Conservation (phyloP, 352 stramenopile species). For the Globisporangium nodosum region DNA sequence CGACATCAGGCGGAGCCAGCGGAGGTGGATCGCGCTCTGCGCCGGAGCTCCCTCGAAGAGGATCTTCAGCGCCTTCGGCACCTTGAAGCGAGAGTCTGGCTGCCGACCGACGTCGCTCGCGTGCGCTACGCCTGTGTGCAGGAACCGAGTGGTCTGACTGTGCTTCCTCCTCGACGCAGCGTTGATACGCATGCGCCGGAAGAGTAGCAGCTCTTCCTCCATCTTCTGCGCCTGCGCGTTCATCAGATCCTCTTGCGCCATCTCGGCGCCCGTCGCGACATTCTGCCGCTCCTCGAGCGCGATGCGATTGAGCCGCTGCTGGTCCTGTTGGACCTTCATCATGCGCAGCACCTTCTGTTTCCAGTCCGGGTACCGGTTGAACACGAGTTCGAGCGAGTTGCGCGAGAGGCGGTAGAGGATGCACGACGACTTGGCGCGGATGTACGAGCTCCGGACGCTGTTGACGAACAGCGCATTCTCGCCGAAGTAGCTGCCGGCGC, state of each 20-base stretch:
- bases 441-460: constrained; percentile 44
- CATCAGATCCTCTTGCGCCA: constrained; percentile 26
- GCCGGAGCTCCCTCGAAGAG: constrained; percentile 26
- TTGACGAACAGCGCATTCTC: constrained; percentile 68
- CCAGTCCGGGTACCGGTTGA: constrained; percentile 64
- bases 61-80: constrained; percentile 17
- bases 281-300: constrained; percentile 35
- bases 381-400: constrained; percentile 60
- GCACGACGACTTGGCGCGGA: constrained; percentile 54
- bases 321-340: constrained; percentile 48
- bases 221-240: constrained; percentile 26
- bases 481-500: constrained; percentile 51
- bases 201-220: constrained; percentile 31
- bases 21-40: constrained; percentile 38
- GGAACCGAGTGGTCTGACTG: constrained; percentile 10
- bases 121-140: constrained; percentile 11
- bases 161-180: constrained; percentile 11
- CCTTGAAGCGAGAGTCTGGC: neutral
- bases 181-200: constrained; percentile 25
- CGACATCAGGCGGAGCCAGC: constrained; percentile 30
- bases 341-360: constrained; percentile 67
- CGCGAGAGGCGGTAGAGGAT: constrained; percentile 69
- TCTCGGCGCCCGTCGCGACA: constrained; percentile 22
- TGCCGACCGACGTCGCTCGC: neutral
- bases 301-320: constrained; percentile 40